A percentile compares a stretch with the other conserved stretches of the same genome.
Evolutionary conservation across 371 early-diverging fungal species (phyloP).

Genomic region (Syncephalastrum contaminatum): DNA sequence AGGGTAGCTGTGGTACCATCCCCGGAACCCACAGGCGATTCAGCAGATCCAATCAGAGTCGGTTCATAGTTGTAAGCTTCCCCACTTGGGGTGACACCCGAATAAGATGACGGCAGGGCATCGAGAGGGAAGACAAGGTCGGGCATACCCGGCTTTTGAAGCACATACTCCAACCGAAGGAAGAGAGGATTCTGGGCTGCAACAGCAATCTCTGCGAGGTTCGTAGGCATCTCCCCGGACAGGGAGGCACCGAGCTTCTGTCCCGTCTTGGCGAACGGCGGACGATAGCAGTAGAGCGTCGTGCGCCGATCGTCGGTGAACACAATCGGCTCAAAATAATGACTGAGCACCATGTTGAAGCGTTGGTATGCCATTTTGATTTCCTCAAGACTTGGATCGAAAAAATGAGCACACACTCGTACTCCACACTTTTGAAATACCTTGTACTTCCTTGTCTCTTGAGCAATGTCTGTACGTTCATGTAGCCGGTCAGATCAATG

Average conservation of each 20-base stretch:
- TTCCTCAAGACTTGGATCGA: constrained; percentile 35
- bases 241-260: constrained; percentile 34
- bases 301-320: constrained; percentile 41
- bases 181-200: constrained; percentile 64
- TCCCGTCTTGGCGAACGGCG: constrained; percentile 49
- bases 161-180: constrained; percentile 65
- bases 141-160: constrained; percentile 36
- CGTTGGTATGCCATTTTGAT: constrained; percentile 46
- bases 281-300: constrained; percentile 70
- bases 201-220: constrained; percentile 52
- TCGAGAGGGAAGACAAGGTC: constrained; percentile 55
- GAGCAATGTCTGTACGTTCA: constrained; percentile 67
- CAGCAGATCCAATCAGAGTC: constrained; percentile 57
- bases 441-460: constrained; percentile 19
- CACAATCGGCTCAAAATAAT: constrained; percentile 65
- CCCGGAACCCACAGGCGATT: constrained; percentile 66
- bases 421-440: constrained; percentile 8
- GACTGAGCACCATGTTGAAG: constrained; percentile 58
- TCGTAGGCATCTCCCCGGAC: constrained; percentile 44
- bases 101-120: constrained; percentile 58
- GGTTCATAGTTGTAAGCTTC: constrained; percentile 58
- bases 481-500: constrained; percentile 71
- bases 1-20: constrained; percentile 72
- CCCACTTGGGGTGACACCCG: constrained; percentile 34
- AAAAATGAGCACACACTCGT: not conserved